Conservation (phyloP, 2,329 filamentous ascomycete genomes). For the Fusarium citri region DNA sequence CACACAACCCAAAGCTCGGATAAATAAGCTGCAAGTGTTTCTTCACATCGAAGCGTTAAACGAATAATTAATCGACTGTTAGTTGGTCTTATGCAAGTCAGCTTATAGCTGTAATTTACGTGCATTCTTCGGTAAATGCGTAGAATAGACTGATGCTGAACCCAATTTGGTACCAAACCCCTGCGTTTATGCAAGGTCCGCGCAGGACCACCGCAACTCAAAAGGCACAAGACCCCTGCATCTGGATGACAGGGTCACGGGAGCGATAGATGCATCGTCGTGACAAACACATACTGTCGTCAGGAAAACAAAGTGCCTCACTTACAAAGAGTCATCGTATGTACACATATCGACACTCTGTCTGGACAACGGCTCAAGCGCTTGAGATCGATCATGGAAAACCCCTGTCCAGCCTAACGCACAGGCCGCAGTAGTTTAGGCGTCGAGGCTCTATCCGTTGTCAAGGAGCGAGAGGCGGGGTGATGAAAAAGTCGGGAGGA, state of each 20-base stretch:
- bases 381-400: constrained; percentile 17
- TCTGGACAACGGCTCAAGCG: constrained; percentile 24
- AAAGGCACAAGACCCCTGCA: constrained; percentile 25
- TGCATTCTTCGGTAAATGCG: constrained; percentile 2
- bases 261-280: constrained; percentile 8
- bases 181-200: constrained; percentile 37
- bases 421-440: constrained; percentile 18
- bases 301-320: constrained; percentile 20
- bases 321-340: constrained; percentile 21
- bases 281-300: constrained; percentile 18
- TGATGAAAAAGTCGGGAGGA: constrained; percentile 9
- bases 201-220: constrained; percentile 14
- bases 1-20: constrained; percentile 2
- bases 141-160: constrained; percentile 21
- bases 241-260: constrained; percentile 21
- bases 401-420: constrained; percentile 25
- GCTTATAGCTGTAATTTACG: constrained; percentile 13
- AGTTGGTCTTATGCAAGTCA: constrained; percentile 9
- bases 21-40: neutral
- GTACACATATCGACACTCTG: constrained; percentile 14
- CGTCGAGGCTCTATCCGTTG: constrained; percentile 19
- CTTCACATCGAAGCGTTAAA: neutral
- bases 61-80: neutral
- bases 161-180: constrained; percentile 31
- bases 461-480: constrained; percentile 18